Percentiles rank a stretch among this genome's conserved stretches.
Evolutionary conservation across 768 basidiomycete species (phyloP).

Genomic region (Pisolithus sp.): DNA sequence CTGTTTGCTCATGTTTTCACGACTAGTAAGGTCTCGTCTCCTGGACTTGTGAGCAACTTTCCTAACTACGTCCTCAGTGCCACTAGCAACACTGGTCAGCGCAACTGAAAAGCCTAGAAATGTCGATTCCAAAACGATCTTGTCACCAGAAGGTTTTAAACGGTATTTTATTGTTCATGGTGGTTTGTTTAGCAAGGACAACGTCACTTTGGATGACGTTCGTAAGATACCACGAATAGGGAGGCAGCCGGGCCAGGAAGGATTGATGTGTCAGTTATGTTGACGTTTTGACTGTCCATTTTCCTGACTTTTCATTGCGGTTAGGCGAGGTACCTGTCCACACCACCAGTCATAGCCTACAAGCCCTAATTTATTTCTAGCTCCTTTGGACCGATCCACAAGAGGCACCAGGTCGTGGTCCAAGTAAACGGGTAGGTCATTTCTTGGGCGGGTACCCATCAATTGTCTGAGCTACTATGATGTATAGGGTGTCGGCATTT

Average conservation of each 20-base stretch:
- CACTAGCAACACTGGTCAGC: conserved; percentile 79
- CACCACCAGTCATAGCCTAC: neutral
- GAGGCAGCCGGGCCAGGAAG: conserved; percentile 88
- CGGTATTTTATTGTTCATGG: conserved; percentile 96
- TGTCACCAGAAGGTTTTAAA: conserved; percentile 76
- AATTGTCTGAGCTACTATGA: conserved; percentile 9
- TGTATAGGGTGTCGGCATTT: conserved; percentile 83
- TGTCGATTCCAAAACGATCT: conserved; percentile 45
- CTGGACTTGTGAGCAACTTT: neutral
- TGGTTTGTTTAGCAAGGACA: conserved; percentile 92
- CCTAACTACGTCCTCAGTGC: conserved; percentile 50
- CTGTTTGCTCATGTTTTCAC: conserved; percentile 95
- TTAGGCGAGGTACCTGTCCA: conserved; percentile 53
- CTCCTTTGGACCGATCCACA: conserved; percentile 97
- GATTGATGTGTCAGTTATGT: conserved; percentile 76
- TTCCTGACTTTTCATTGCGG: conserved; percentile 7
- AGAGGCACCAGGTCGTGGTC: conserved; percentile 79
- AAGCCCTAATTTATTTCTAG: conserved; percentile 32
- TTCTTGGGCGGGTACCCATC: conserved; percentile 3
- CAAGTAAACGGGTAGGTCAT: conserved; percentile 83
- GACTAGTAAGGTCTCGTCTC: conserved; percentile 45
- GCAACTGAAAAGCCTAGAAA: conserved; percentile 54
- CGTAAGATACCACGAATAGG: conserved; percentile 83
- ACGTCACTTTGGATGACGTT: conserved; percentile 90
- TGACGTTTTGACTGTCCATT: conserved; percentile 1